These are phyloP conservation scores for Sporothrix sp. DNA, from an alignment of 2,329 filamentous ascomycete genomes.

Conservation along the genomic window DNA sequence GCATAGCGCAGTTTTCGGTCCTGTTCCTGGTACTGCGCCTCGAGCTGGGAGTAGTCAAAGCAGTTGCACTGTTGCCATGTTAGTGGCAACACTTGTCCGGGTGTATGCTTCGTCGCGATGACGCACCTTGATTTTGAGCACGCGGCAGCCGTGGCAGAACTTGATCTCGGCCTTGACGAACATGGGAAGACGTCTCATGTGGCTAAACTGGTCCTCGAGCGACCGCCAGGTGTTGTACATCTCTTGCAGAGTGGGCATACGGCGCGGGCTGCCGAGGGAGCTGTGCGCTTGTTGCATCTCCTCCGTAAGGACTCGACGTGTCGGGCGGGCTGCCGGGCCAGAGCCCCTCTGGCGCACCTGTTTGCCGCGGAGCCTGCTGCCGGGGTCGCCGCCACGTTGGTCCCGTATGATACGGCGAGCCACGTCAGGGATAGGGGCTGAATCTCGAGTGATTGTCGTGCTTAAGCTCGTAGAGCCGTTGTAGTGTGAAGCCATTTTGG, in stretches of 20 bases:
- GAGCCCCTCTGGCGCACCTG: background rate
- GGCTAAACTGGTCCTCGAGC: constrained; percentile 11
- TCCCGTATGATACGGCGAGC: constrained; percentile 9
- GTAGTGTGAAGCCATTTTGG: background rate
- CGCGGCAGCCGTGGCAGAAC: constrained; percentile 15
- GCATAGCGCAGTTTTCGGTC: constrained; percentile 5
- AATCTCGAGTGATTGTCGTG: background rate
- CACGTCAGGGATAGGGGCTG: constrained; percentile 2
- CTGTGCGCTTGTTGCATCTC: background rate
- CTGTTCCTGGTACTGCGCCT: constrained; percentile 6
- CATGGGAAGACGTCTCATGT: constrained; percentile 14
- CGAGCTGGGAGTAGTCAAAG: constrained; percentile 16
- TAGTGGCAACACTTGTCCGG: no score
- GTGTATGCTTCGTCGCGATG: no score
- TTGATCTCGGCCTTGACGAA: constrained; percentile 11
- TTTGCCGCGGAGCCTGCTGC: background rate
- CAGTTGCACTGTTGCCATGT: constrained; percentile 14
- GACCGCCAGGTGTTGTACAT: constrained; percentile 19
- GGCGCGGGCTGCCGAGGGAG: background rate
- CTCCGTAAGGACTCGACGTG: background rate
- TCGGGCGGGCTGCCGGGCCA: background rate
- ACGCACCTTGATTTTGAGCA: constrained; percentile 10
- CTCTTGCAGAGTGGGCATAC: constrained; percentile 15
- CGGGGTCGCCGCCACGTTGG: background rate
- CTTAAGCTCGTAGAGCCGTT: background rate